Base-by-base conservation (phyloP, 73 alveolate genomes). In the Paramecium bursaria region DNA sequence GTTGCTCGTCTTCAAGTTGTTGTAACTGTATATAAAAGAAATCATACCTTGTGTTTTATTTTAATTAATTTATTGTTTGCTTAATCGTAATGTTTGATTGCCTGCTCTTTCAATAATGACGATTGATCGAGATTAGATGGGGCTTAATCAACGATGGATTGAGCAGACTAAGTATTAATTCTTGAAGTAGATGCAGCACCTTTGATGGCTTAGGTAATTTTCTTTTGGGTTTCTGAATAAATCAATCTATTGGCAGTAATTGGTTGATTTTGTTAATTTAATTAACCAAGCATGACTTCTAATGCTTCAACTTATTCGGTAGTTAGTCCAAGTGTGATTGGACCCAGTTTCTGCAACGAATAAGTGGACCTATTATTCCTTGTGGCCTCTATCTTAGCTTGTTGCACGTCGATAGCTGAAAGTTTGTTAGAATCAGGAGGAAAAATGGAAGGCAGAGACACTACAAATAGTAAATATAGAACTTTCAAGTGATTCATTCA, bases 141-240 rank as follows among this genome's bases (percentile, higher is more conserved):
- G 19, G 35, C 82, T 9, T 67, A 53, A 19, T 67, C 17, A 23
- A 31, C 50, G 27, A 53, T 67, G 33, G 4, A 39, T 39, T 13
- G n/a, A n/a, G n/a, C n/a, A n/a, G n/a, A n/a, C n/a, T n/a, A n/a
- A n/a, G n/a, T n/a, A n/a, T n/a, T n/a, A n/a, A n/a, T n/a, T n/a
- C n/a, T n/a, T n/a, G n/a, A n/a, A n/a, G n/a, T n/a, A n/a, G n/a
- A n/a, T n/a, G n/a, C n/a, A n/a, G n/a, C n/a, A n/a, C n/a, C n/a
- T 67, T 33, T 31, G 33, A 67, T 33, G 26, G 19, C 19, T 26
- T 57, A 0, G 13, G 27, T 57, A 2, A 67, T 67, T 42, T 14
- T 67, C 27, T 67, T 67, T 67, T 67, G 21, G 9, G 82, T 67
- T 39, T 67, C 82, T 42, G 27, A 15, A 39, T 67, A 67, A 15